phyloP scores from a whole-genome alignment of 441 rosid species.

The Adansonia grandidieri region DNA sequence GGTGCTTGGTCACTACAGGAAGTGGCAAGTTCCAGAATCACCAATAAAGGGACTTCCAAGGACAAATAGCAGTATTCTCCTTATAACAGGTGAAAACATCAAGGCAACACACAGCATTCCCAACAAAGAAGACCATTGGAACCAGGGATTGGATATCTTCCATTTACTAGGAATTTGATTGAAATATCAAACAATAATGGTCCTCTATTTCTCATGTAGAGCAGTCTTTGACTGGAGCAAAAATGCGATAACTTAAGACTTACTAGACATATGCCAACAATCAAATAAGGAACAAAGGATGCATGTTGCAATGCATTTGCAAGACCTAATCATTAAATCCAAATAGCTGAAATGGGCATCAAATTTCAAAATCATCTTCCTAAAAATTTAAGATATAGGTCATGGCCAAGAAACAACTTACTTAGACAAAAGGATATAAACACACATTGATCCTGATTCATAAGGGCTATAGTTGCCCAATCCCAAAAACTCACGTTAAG shows the following conservation, averaged over 20 bases:
- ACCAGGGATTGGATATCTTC: background rate
- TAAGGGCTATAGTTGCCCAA: background rate
- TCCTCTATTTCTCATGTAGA: background rate
- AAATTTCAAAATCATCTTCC: too few species aligned
- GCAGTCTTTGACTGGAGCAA: background rate
- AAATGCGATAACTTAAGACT: background rate
- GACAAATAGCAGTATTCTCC: slow-evolving; percentile 3
- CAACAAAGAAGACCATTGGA: background rate
- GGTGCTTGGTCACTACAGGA: background rate
- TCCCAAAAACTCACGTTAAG: background rate
- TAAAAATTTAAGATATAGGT: too few species aligned
- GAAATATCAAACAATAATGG: background rate
- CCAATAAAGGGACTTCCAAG: background rate
- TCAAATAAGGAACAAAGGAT: background rate
- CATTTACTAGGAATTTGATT: background rate
- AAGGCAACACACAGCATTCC: background rate
- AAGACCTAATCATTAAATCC: background rate
- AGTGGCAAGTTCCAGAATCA: background rate
- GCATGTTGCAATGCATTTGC: background rate
- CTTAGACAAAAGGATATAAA: too few species aligned
- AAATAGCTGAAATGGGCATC: background rate
- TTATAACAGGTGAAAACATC: background rate
- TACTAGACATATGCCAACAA: background rate
- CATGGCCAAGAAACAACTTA: too few species aligned
- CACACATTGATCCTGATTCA: too few species aligned